Conservation (phyloP, 2,329 filamentous ascomycete species). For the Colletotrichum camelliae region DNA sequence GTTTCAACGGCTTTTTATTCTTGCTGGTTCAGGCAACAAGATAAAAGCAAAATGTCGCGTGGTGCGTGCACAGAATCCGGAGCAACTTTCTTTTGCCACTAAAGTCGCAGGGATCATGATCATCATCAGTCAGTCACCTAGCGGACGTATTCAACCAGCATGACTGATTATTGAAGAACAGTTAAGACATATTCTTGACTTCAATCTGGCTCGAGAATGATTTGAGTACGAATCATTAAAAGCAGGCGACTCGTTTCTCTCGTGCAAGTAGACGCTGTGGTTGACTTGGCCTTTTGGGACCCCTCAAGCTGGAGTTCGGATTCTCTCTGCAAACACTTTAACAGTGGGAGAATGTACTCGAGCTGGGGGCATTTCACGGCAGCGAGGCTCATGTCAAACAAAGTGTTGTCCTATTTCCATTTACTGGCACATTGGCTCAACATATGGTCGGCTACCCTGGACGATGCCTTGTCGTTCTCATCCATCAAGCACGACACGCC, state of each 20-base stretch:
- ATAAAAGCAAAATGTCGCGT: not conserved
- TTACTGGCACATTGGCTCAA: no score
- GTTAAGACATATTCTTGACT: not conserved
- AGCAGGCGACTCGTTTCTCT: not conserved
- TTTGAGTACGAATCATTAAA: not conserved
- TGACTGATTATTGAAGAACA: not conserved
- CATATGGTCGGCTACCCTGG: not conserved
- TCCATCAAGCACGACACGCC: not conserved
- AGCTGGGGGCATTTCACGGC: not conserved
- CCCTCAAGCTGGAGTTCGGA: not conserved
- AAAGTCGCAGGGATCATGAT: not conserved
- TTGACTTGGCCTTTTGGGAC: not conserved
- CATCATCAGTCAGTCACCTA: not conserved
- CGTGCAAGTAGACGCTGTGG: not conserved
- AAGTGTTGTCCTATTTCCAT: not conserved
- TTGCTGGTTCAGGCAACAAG: not conserved
- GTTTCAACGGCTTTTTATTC: not conserved
- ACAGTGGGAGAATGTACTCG: not conserved
- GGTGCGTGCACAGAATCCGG: not conserved
- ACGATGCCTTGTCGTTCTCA: not conserved
- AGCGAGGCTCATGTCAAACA: not conserved
- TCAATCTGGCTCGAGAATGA: not conserved
- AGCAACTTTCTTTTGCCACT: slow-evolving; percentile 21
- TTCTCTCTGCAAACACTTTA: not conserved
- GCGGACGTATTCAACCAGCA: not conserved